Percentiles rank a stretch among this genome's conserved stretches.
Evolutionary conservation across 441 rosid species (phyloP).

Genomic region (Populus trichocarpa): DNA sequence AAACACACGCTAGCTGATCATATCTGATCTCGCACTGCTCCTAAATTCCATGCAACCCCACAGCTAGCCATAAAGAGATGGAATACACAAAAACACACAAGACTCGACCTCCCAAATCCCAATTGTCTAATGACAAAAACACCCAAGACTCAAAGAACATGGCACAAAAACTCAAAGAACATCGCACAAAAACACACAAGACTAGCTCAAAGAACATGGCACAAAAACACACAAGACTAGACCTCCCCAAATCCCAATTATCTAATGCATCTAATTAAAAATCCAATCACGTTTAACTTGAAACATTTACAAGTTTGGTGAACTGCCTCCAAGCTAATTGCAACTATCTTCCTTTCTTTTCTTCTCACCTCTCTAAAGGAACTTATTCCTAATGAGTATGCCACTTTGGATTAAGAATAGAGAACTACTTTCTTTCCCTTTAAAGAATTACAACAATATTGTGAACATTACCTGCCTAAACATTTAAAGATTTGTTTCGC

Average conservation of each 20-base stretch:
- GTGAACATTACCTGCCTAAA: background rate
- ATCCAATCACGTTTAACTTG: background rate
- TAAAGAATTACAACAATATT: slow-evolving; percentile 19
- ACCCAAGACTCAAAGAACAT: too few species aligned
- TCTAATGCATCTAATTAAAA: background rate
- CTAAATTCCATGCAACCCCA: background rate
- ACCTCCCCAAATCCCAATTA: background rate
- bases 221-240: background rate
- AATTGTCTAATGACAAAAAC: background rate
- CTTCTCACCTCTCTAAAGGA: background rate
- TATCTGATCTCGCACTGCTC: background rate
- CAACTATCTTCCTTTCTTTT: background rate
- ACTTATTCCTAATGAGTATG: background rate
- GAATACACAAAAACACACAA: background rate
- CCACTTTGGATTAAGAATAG: background rate
- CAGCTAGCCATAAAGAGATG: background rate
- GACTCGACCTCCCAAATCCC: background rate
- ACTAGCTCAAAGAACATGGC: too few species aligned
- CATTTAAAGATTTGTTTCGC: background rate
- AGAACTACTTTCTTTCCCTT: background rate
- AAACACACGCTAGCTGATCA: too few species aligned
- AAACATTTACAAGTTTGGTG: background rate
- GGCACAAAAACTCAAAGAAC: too few species aligned
- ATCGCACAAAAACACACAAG: background rate
- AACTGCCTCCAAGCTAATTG: background rate